Conservation (phyloP, 768 basidiomycete species). For the Xerocomus brunneocitrinus region DNA sequence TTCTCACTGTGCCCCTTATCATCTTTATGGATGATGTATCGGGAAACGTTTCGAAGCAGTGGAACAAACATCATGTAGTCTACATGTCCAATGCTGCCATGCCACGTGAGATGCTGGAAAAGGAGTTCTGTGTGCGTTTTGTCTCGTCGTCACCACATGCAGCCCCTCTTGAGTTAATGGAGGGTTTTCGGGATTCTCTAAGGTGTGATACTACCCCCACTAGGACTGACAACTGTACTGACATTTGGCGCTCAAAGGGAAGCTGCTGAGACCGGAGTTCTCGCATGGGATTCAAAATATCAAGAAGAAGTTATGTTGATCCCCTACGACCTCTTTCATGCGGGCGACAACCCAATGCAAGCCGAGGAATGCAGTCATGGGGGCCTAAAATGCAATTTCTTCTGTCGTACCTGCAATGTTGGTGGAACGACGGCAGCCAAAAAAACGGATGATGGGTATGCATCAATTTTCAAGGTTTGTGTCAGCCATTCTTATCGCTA, state of each 20-base stretch:
- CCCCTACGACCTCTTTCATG: slow-evolving; percentile 20
- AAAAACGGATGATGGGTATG: slow-evolving; percentile 24
- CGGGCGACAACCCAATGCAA: slow-evolving; percentile 37
- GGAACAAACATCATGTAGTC: slow-evolving; percentile 33
- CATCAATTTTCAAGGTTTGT: no score
- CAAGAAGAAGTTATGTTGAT: slow-evolving; percentile 20
- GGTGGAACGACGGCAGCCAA: slow-evolving; percentile 25
- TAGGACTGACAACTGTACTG: no score
- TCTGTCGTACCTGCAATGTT: slow-evolving; percentile 32
- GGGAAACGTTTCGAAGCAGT: slow-evolving; percentile 34
- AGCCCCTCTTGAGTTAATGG: slow-evolving; percentile 31
- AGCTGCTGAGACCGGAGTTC: slow-evolving; percentile 8
- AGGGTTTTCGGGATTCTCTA: slow-evolving; percentile 26
- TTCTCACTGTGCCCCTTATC: slow-evolving; percentile 22
- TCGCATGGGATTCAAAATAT: slow-evolving; percentile 21
- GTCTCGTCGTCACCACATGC: slow-evolving; percentile 33
- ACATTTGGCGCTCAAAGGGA: neutral
- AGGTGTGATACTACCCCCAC: no score
- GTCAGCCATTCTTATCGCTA: no score
- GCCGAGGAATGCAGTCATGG: slow-evolving; percentile 32
- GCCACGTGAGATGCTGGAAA: slow-evolving; percentile 28
- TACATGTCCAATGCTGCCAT: slow-evolving; percentile 33
- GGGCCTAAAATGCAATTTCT: slow-evolving; percentile 29
- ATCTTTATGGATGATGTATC: slow-evolving; percentile 36
- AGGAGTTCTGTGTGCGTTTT: slow-evolving; percentile 29